Evolutionary conservation across 2,329 filamentous ascomycete genomes (phyloP), one percentile per base, ranked within the genome.

Genomic region (Delphinella strobiligena): DNA sequence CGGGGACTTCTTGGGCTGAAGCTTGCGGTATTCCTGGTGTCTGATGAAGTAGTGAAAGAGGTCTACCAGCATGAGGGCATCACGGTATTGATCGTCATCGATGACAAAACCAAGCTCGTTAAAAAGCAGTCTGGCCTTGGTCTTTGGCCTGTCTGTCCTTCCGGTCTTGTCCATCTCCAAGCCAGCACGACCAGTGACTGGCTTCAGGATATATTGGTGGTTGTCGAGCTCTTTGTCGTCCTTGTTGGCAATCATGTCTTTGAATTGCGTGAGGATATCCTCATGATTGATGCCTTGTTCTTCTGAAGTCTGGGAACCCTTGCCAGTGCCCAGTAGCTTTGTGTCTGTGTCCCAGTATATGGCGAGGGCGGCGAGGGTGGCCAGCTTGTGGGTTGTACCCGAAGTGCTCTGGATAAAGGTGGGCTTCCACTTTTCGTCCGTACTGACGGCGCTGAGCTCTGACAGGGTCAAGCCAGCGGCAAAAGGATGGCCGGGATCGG

Each of bases 341-440:
- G 87, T 77, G 59, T 99, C 89, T 1, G 91, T 98, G 59, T 98
- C 93, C 91, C 93, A 99, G 61, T 99, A 99, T 8, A 96, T 74
- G 2, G 91, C 87, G 37, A 99, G 65, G 4, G 88, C 86, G 22
- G 85, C 86, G 12, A 99, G 71, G 2, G 82, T 93, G 4, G 88
- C 91, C 34, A 98, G 71, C 63, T 99, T 99, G 66, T 98, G 85
- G 16, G 88, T 95, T 10, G 81, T 82, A 19, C 73, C 71, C 11
- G 38, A 32, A 1, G 83, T 82, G 49, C 89, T 83, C 59, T 95
- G 86, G 51, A 98, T 93, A 58, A 95, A 98, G 19, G 87, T 93
- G 1, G 91, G 89, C 46, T 82, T 81, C 93, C 93, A 99, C 52
- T 93, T 75, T 34, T 82, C 81, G 59, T 98, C 85, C 4, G 91